These are phyloP conservation scores for Ophiostoma montium DNA, from an alignment of 2,329 filamentous ascomycete species.

Conservation along the genomic window DNA sequence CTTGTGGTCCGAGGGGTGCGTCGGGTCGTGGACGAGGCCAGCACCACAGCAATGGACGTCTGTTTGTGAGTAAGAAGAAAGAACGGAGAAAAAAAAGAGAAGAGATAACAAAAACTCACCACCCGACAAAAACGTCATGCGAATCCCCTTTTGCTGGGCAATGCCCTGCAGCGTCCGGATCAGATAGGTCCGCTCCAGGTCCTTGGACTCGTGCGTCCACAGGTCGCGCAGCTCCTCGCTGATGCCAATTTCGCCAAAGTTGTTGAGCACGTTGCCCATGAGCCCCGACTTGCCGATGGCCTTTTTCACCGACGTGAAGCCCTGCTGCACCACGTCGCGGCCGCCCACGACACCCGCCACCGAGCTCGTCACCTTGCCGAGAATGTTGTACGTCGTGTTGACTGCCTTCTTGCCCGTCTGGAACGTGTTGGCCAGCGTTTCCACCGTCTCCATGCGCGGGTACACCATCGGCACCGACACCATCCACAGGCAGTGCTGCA, in stretches of 20 bases:
- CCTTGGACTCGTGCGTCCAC: slow-evolving; percentile 98
- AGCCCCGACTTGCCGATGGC: slow-evolving; percentile 89
- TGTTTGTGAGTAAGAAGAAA: slow-evolving; percentile 17
- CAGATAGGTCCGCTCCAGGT: slow-evolving; percentile 89
- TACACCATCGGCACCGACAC: slow-evolving; percentile 83
- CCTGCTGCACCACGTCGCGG: slow-evolving; percentile 81
- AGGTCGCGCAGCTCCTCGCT: slow-evolving; percentile 89
- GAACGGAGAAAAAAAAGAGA: slow-evolving; percentile 6
- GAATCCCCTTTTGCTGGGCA: slow-evolving; percentile 82
- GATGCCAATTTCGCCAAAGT: slow-evolving; percentile 91
- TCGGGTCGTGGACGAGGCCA: slow-evolving; percentile 84
- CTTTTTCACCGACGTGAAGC: slow-evolving; percentile 90
- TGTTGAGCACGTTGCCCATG: slow-evolving; percentile 90
- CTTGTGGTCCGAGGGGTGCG: slow-evolving; percentile 85
- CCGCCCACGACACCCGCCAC: slow-evolving; percentile 92
- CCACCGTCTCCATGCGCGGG: slow-evolving; percentile 78
- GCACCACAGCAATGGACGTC: slow-evolving; percentile 84
- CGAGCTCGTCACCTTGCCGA: slow-evolving; percentile 88
- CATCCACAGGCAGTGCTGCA: slow-evolving; percentile 97
- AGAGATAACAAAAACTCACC: slow-evolving; percentile 32
- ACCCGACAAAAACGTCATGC: slow-evolving; percentile 94
- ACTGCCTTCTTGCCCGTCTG: slow-evolving; percentile 93
- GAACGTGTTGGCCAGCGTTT: slow-evolving; percentile 80
- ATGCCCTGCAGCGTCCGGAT: slow-evolving; percentile 94
- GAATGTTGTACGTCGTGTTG: slow-evolving; percentile 88